Percentiles rank a stretch among this genome's conserved stretches.
Evolutionary conservation across 2,329 filamentous ascomycete genomes (phyloP).

Genomic region (Falciphora oryzae): DNA sequence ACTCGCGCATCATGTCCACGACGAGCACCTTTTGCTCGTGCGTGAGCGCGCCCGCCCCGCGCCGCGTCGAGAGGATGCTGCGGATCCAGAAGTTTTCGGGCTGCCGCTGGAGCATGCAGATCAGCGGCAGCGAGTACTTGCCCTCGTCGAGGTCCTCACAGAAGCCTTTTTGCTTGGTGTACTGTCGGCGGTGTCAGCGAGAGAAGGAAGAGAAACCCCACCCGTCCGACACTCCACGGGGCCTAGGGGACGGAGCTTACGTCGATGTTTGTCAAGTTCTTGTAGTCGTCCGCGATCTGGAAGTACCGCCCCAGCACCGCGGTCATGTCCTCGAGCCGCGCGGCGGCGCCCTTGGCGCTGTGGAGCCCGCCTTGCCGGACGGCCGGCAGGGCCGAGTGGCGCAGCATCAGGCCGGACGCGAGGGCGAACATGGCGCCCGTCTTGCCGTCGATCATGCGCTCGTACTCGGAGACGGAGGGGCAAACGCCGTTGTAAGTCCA

Average conservation of each 20-base stretch:
- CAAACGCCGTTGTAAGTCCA: conserved; percentile 19
- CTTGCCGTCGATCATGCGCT: conserved; percentile 23
- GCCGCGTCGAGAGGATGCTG: too few species aligned
- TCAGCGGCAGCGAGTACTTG: conserved; percentile 20
- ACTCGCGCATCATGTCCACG: too few species aligned
- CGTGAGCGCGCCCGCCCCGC: too few species aligned
- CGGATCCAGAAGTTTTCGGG: too few species aligned
- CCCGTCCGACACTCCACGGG: too few species aligned
- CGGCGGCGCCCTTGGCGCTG: not conserved
- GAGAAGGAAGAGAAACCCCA: too few species aligned
- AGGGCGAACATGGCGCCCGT: conserved; percentile 11
- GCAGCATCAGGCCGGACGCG: not conserved
- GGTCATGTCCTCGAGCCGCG: conserved; percentile 3
- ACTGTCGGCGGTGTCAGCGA: conserved; percentile 18
- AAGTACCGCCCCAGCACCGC: conserved; percentile 24
- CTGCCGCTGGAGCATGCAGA: too few species aligned
- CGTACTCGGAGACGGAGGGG: conserved; percentile 22
- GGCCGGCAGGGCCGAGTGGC: too few species aligned
- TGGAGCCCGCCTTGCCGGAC: not conserved
- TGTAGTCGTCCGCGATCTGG: conserved; percentile 29
- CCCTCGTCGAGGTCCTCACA: conserved; percentile 36
- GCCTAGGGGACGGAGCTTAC: conserved; percentile 6
- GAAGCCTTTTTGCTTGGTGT: conserved; percentile 32
- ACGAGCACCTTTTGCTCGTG: too few species aligned
- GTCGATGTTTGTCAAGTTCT: conserved; percentile 22